Evolutionary conservation across 2,329 filamentous ascomycete genomes (phyloP).

Genomic region (Sarocladiaceae sp.): DNA sequence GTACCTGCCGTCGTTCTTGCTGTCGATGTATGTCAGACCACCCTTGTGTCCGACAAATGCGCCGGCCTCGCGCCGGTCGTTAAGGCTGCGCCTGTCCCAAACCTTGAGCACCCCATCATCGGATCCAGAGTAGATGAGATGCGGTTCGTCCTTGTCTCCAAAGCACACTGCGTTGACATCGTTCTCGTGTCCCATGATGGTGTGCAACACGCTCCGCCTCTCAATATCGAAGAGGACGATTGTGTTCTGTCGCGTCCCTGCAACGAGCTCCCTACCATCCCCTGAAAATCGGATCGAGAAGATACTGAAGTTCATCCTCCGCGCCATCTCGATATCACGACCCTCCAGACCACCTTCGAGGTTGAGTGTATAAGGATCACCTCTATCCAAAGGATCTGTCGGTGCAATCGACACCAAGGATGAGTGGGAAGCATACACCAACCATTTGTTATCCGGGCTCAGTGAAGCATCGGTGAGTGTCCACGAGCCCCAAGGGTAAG

Average conservation of each 20-base stretch:
- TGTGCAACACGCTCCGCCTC: constrained; percentile 67
- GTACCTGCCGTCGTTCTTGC: constrained; percentile 70
- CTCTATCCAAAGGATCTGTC: constrained; percentile 77
- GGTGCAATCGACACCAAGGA: constrained; percentile 79
- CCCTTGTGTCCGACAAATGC: constrained; percentile 65
- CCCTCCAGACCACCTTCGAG: constrained; percentile 39
- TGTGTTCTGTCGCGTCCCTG: constrained; percentile 73
- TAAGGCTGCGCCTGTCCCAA: constrained; percentile 92
- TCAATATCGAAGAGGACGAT: constrained; percentile 94
- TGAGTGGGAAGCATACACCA: constrained; percentile 88
- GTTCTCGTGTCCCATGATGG: constrained; percentile 72
- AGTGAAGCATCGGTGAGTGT: constrained; percentile 92
- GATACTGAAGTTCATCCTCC: constrained; percentile 45
- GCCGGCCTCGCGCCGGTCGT: constrained; percentile 68
- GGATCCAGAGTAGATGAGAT: constrained; percentile 93
- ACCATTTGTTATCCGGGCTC: constrained; percentile 84
- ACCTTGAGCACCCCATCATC: constrained; percentile 94
- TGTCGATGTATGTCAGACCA: constrained; percentile 65
- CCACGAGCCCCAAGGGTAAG: constrained; percentile 86
- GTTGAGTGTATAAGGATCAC: constrained; percentile 76
- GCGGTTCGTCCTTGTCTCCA: constrained; percentile 80
- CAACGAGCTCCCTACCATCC: constrained; percentile 85
- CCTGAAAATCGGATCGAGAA: constrained; percentile 93
- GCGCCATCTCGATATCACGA: not conserved
- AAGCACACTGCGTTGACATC: constrained; percentile 98